A percentile compares a stretch with the other conserved stretches of the same genome.
Conservation (phyloP, 257 asterid species). For the Salvia hispanica region DNA sequence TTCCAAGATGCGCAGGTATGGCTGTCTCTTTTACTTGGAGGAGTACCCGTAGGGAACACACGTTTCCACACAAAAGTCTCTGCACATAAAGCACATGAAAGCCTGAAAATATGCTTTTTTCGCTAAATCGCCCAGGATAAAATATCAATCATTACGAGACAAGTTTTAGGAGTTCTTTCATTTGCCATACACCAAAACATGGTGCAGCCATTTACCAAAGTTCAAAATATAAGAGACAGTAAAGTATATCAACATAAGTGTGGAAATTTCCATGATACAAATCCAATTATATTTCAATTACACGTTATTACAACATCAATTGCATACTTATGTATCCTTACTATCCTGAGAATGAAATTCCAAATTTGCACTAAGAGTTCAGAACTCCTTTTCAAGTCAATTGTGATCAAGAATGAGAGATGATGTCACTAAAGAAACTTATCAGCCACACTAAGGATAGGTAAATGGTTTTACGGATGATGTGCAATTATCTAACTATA, state of each 20-base stretch:
- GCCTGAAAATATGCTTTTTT: conserved; percentile 17
- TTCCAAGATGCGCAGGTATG: conserved; percentile 96
- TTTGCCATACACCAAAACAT: background rate
- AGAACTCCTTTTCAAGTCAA: conserved; percentile 9
- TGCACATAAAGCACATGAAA: conserved; percentile 39
- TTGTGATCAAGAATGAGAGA: conserved; percentile 7
- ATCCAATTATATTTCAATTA: conserved; percentile 13
- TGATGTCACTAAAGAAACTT: background rate
- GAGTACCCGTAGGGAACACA: conserved; percentile 85
- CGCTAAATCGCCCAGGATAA: conserved; percentile 3
- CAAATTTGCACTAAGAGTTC: background rate
- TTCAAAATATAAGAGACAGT: background rate
- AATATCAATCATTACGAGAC: background rate
- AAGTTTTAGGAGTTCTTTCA: conserved; percentile 6
- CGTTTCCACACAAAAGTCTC: conserved; percentile 85
- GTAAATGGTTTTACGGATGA: background rate
- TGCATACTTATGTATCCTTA: background rate
- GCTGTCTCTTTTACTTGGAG: conserved; percentile 92
- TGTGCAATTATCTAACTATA: conserved; percentile 9
- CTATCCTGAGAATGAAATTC: too few relatives aligned
- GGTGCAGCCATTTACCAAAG: background rate
- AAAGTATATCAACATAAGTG: background rate
- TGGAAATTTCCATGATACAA: conserved; percentile 21
- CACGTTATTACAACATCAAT: conserved; percentile 6
- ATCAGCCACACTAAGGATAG: background rate